Conservation (phyloP, 768 basidiomycete genomes). For the Tricholoma terreum region DNA sequence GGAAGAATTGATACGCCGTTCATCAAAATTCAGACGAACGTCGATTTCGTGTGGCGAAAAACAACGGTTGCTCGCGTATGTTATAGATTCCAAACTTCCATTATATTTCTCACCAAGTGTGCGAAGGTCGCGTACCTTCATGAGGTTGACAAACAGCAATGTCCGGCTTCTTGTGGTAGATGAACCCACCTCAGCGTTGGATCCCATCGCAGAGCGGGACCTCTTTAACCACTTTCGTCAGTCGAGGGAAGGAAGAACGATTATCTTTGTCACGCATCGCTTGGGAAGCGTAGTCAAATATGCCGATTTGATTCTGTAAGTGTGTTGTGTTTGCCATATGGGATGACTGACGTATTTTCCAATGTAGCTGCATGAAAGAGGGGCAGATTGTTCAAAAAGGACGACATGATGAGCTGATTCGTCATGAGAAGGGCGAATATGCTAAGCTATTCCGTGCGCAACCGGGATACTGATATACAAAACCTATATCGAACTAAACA, state of each 20-base stretch:
- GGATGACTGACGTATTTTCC: background rate
- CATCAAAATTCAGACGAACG: conserved; percentile 24
- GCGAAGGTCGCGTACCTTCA: conserved; percentile 45
- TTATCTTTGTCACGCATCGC: conserved; percentile 56
- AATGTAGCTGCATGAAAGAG: conserved; percentile 8
- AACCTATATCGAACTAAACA: too few relatives aligned
- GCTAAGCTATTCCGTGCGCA: background rate
- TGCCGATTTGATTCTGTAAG: conserved; percentile 54
- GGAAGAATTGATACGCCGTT: conserved; percentile 27
- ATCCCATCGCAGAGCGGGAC: conserved; percentile 50
- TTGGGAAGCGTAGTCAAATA: conserved; percentile 47
- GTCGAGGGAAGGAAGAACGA: conserved; percentile 45
- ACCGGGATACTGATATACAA: background rate
- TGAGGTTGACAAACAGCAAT: conserved; percentile 36
- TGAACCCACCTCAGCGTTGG: conserved; percentile 57
- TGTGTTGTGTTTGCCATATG: conserved; percentile 3
- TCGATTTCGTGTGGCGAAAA: conserved; percentile 45
- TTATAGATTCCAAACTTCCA: conserved; percentile 7
- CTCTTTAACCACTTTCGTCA: conserved; percentile 40
- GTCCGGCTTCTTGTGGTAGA: conserved; percentile 53
- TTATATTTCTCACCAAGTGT: background rate
- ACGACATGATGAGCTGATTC: background rate
- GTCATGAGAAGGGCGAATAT: background rate
- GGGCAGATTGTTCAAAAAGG: conserved; percentile 7
- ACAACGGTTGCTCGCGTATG: conserved; percentile 49